phyloP scores from a whole-genome alignment of 352 stramenopile species.

The Pythium guiyangense region DNA sequence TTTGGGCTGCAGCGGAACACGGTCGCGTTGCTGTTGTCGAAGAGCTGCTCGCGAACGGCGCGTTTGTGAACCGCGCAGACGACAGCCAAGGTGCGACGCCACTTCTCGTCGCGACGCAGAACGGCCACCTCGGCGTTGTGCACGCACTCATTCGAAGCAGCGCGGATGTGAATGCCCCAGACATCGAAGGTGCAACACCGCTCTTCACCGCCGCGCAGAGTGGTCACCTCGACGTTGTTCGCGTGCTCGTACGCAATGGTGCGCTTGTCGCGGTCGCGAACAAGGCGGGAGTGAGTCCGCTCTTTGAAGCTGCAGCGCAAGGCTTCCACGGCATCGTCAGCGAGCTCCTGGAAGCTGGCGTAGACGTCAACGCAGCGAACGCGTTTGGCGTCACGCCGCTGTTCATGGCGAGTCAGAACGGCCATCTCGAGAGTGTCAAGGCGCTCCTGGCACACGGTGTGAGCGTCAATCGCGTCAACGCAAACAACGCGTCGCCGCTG shows the following conservation, averaged over 20 bases:
- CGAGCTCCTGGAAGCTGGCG: background rate
- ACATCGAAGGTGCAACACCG: background rate
- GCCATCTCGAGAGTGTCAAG: background rate
- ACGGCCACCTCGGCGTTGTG: background rate
- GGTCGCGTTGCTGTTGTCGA: background rate
- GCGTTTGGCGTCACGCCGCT: constrained; percentile 1
- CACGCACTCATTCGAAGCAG: background rate
- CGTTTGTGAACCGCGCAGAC: background rate
- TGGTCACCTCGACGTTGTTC: background rate
- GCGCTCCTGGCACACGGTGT: constrained; percentile 1
- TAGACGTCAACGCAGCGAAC: background rate
- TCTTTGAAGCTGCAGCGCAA: background rate
- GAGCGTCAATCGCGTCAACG: background rate
- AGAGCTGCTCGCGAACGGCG: background rate
- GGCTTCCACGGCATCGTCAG: background rate
- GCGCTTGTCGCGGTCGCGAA: background rate
- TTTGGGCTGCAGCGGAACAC: background rate
- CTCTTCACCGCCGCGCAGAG: background rate
- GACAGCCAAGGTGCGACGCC: background rate
- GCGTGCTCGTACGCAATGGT: background rate
- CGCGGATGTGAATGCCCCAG: background rate
- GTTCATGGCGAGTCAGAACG: constrained; percentile 2
- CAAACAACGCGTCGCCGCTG: background rate
- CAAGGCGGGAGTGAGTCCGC: background rate
- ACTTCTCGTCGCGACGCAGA: background rate